phyloP scores from a whole-genome alignment of 225 moss, liverwort and hornwort species.

The Marchantia polymorpha region DNA sequence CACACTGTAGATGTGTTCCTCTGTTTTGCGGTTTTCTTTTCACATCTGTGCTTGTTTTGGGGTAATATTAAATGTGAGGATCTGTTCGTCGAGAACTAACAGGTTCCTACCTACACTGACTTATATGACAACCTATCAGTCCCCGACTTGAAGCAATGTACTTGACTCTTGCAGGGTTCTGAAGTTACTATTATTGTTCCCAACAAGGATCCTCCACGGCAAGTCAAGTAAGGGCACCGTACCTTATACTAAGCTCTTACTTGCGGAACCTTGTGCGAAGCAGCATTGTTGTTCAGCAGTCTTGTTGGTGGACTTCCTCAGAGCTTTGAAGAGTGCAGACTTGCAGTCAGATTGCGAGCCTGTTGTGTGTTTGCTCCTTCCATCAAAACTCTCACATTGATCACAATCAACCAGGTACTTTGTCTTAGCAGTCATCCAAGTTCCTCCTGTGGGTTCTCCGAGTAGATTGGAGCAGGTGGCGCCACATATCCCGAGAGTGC shows the following conservation, averaged over 20 bases:
- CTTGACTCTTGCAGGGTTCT: slow-evolving; percentile 33
- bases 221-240: slow-evolving; percentile 35
- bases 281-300: not conserved
- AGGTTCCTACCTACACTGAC: too few species aligned
- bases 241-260: not conserved
- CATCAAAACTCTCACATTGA: not conserved
- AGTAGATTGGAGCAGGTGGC: slow-evolving; percentile 28
- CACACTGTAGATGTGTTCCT: too few species aligned
- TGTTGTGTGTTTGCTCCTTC: not conserved
- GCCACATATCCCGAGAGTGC: slow-evolving; percentile 20
- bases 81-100: too few species aligned
- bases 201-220: slow-evolving; percentile 28
- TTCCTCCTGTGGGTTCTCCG: slow-evolving; percentile 29
- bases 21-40: too few species aligned
- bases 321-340: not conserved
- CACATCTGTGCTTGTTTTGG: too few species aligned
- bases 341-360: not conserved
- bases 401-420: slow-evolving; percentile 27
- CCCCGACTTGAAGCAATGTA: not conserved
- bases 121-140: not conserved
- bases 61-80: too few species aligned
- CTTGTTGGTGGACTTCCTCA: not conserved
- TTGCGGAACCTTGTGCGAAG: not conserved
- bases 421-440: slow-evolving; percentile 43
- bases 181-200: slow-evolving; percentile 39